Conservation (phyloP, 768 basidiomycete species). For the Lentinus tigrinus region DNA sequence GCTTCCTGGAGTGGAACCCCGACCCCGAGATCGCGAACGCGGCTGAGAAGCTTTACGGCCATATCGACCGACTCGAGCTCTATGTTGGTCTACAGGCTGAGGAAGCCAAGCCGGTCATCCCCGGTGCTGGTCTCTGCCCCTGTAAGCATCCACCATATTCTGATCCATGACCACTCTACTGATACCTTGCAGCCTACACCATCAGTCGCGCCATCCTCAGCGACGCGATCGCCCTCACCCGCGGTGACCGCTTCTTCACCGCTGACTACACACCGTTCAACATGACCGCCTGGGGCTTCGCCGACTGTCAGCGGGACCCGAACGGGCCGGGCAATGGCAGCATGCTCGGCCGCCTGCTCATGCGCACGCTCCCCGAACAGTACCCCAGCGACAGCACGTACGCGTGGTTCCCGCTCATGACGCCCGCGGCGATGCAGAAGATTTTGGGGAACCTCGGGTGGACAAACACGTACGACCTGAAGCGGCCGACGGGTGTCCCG, state of each 20-base stretch:
- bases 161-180: neutral
- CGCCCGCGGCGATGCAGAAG: conserved; percentile 64
- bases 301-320: conserved; percentile 76
- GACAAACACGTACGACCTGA: conserved; percentile 52
- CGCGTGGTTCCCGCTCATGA: conserved; percentile 89
- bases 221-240: conserved; percentile 83
- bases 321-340: conserved; percentile 74
- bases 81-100: conserved; percentile 83
- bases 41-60: conserved; percentile 75
- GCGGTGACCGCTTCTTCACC: conserved; percentile 82
- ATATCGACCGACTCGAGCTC: conserved; percentile 76
- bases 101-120: conserved; percentile 68
- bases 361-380: conserved; percentile 71
- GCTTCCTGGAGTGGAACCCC: conserved; percentile 82
- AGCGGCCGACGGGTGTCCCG: conserved; percentile 41
- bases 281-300: conserved; percentile 81
- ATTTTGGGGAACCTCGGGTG: conserved; percentile 57
- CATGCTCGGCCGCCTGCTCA: conserved; percentile 69
- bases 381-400: conserved; percentile 70
- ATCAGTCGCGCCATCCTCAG: conserved; percentile 82
- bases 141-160: conserved; percentile 38
- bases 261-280: conserved; percentile 81
- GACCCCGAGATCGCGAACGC: conserved; percentile 63
- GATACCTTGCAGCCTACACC: conserved; percentile 57
- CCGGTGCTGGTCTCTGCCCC: conserved; percentile 84